A percentile compares a stretch with the other conserved stretches of the same genome.
Evolutionary conservation across 331 rosid genomes (phyloP).

Genomic region (Dryas integrifolia): DNA sequence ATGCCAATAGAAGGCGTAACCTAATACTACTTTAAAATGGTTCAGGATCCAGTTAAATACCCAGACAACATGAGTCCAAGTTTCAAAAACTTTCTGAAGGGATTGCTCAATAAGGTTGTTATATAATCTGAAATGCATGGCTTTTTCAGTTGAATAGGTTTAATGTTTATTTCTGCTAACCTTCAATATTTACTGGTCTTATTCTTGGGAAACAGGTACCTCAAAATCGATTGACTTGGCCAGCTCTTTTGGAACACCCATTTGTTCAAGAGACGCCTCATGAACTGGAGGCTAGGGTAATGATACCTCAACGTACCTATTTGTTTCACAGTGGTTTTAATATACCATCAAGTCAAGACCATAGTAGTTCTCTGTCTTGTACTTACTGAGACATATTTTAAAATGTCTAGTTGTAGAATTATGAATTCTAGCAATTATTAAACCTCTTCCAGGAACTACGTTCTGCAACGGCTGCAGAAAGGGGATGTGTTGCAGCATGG

Average conservation of each 20-base stretch:
- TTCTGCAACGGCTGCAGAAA: conserved; percentile 39
- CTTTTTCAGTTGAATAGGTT: conserved; percentile 14
- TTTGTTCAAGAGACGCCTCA: conserved; percentile 71
- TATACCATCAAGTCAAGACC: neutral
- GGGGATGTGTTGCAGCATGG: conserved; percentile 43
- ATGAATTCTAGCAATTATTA: conserved; percentile 4
- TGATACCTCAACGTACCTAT: conserved; percentile 5
- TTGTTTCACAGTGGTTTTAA: neutral
- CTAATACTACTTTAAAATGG: conserved; percentile 32
- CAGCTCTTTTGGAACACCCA: conserved; percentile 88
- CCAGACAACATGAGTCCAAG: conserved; percentile 75
- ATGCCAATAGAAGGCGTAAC: conserved; percentile 10
- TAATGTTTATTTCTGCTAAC: conserved; percentile 21
- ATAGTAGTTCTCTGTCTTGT: neutral
- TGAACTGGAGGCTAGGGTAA: conserved; percentile 61
- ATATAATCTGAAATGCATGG: conserved; percentile 23
- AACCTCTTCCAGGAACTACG: conserved; percentile 54
- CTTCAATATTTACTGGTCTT: conserved; percentile 26
- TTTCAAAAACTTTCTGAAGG: conserved; percentile 86
- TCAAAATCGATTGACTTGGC: conserved; percentile 92
- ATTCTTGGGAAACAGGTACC: conserved; percentile 57
- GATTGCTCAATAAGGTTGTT: conserved; percentile 89
- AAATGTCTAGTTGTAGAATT: conserved; percentile 7
- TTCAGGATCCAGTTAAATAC: conserved; percentile 96
- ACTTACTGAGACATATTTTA: neutral